Percentiles rank a stretch among this genome's conserved stretches.
Evolutionary conservation across 2,329 filamentous ascomycete species (phyloP).

Genomic region (Curvularia spicifera): DNA sequence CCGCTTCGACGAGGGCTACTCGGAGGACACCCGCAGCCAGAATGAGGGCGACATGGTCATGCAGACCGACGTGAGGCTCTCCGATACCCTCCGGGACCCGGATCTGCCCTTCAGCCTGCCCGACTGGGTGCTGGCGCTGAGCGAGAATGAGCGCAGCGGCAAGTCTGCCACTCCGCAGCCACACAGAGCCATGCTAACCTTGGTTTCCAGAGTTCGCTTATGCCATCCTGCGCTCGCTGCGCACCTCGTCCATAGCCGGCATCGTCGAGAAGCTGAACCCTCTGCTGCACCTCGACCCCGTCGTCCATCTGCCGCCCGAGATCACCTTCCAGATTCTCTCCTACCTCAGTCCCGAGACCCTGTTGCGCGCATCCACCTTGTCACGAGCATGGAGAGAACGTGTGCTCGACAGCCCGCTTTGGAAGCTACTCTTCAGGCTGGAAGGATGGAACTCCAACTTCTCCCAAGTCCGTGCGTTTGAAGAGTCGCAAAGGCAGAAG

Average conservation of each 20-base stretch:
- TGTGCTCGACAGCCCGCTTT: constrained; percentile 82
- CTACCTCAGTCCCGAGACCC: constrained; percentile 79
- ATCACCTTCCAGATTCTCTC: constrained; percentile 89
- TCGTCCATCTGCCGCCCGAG: constrained; percentile 83
- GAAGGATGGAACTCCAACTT: constrained; percentile 84
- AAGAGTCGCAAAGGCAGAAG: constrained; percentile 60
- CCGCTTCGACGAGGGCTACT: constrained; percentile 81
- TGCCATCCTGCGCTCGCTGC: constrained; percentile 76
- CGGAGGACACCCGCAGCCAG: constrained; percentile 70
- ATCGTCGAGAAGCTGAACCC: constrained; percentile 83
- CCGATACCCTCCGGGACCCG: constrained; percentile 44
- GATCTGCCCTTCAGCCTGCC: constrained; percentile 53
- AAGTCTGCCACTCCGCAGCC: constrained; percentile 24
- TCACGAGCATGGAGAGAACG: constrained; percentile 83
- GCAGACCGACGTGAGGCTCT: constrained; percentile 44
- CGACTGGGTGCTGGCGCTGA: constrained; percentile 61
- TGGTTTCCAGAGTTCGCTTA: constrained; percentile 74
- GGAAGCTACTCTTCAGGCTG: constrained; percentile 80
- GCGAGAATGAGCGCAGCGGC: constrained; percentile 64
- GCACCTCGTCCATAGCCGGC: constrained; percentile 77
- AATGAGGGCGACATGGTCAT: constrained; percentile 52
- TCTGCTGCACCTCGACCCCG: constrained; percentile 90
- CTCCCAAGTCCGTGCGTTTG: constrained; percentile 69
- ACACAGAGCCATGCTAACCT: constrained; percentile 11
- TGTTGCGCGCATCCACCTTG: constrained; percentile 78